Evolutionary conservation across 2,329 filamentous ascomycete genomes (phyloP).

Genomic region (Fusarium equiseti): DNA sequence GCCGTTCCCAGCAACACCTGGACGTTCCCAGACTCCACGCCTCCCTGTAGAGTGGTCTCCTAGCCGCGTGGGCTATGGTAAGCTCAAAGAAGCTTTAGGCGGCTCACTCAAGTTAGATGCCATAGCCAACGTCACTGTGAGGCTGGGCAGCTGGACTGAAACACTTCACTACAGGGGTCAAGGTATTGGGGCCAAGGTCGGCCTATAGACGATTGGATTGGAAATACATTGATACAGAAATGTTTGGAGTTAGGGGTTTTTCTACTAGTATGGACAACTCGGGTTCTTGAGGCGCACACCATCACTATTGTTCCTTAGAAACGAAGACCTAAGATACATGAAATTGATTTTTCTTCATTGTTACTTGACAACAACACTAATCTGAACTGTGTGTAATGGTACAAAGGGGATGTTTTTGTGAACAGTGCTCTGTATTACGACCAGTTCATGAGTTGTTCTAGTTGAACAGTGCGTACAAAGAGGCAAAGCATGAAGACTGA

Average conservation of each 20-base stretch:
- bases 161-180: slow-evolving; percentile 76
- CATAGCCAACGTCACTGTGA: slow-evolving; percentile 78
- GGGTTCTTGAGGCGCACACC: slow-evolving; percentile 1
- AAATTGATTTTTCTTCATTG: slow-evolving; percentile 16
- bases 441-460: neutral
- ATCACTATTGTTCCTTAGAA: slow-evolving; percentile 2
- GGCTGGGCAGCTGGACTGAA: slow-evolving; percentile 81
- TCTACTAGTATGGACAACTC: slow-evolving; percentile 9
- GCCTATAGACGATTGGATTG: slow-evolving; percentile 41
- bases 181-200: slow-evolving; percentile 74
- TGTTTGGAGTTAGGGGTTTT: slow-evolving; percentile 27
- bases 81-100: slow-evolving; percentile 82
- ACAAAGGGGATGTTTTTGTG: neutral
- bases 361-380: neutral
- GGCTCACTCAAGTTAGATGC: slow-evolving; percentile 84
- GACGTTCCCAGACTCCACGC: slow-evolving; percentile 76
- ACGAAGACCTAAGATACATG: slow-evolving; percentile 10
- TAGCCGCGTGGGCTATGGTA: slow-evolving; percentile 84
- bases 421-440: neutral
- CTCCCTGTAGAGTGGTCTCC: slow-evolving; percentile 86
- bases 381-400: neutral
- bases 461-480: neutral
- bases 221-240: slow-evolving; percentile 7
- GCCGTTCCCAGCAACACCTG: slow-evolving; percentile 82
- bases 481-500: neutral